Evolutionary conservation across 169 alveolate genomes (phyloP), one percentile per base, ranked within the genome.

Genomic region (Eimeria maxima): DNA sequence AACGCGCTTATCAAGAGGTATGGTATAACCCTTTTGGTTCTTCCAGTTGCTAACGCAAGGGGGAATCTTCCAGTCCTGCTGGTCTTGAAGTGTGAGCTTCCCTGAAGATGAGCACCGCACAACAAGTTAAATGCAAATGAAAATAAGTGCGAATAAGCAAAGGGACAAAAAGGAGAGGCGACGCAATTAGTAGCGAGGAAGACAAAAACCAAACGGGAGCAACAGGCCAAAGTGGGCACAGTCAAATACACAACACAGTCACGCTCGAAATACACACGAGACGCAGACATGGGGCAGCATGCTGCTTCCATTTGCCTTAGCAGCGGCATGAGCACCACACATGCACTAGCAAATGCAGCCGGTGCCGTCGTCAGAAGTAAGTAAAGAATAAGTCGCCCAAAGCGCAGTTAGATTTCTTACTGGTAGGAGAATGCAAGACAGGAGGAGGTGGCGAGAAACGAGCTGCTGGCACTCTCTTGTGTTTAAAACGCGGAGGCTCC

Each of bases 11-110:
- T 99, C 99, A 29, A 99, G 96, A 14, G 99, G 99, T 53, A 99
- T 98, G 50, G 99, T 99, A 97, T 99, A 99, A 1, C 99, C 99
- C 98, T 98, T 99, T 67, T 99, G 99, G 93, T 99, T 99, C 97
- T 99, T 99, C 99, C 99, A 99, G 97, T 99, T 99, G 83, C 99
- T 98, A 81, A 99, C 98, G 89, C 99, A 98, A 5, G 99, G 99
- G 27, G 99, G 99, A 63, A 99, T 98, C 98, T 99, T 99, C 99
- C 99, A 99, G 95, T 99, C 99, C 96, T 97, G 95, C 96, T 99
- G 99, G 96, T 99, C 99, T 96, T 99, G 98, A 95, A 96, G 97
- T 1, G 99, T 99, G 74, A 99, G 96, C 96, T 99, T 99, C 80
- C 99, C 97, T n/a, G 99, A 98, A 24, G 99, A 29, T 1, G 22